These are phyloP conservation scores for Pulveroboletus sp. DNA, from an alignment of 768 basidiomycete genomes.

Conservation along the genomic window DNA sequence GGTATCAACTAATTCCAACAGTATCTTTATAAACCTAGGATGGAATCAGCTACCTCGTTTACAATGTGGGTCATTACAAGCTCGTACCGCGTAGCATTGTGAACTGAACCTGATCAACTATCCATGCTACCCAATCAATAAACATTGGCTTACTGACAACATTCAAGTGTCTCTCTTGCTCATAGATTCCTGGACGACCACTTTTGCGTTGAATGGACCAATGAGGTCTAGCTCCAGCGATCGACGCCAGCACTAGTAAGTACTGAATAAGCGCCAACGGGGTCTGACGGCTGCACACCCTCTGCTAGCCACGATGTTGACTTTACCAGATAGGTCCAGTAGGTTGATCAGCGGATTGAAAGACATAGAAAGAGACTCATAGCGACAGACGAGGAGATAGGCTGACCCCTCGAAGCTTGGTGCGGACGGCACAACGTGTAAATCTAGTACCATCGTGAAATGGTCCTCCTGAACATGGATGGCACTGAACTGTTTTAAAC, in stretches of 20 bases:
- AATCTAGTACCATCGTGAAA: too few relatives aligned
- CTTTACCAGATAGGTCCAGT: slow-evolving; percentile 32
- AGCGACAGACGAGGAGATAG: not conserved
- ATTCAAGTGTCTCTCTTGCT: slow-evolving; percentile 49
- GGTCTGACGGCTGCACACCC: slow-evolving; percentile 34
- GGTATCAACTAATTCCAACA: too few relatives aligned
- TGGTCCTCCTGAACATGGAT: too few relatives aligned
- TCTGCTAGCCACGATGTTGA: slow-evolving; percentile 54
- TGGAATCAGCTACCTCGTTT: too few relatives aligned
- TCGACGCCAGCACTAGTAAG: slow-evolving; percentile 43
- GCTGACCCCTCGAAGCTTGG: not conserved
- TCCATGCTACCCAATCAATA: not conserved
- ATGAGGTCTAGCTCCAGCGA: slow-evolving; percentile 48
- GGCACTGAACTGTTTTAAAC: too few relatives aligned
- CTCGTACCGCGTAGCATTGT: slow-evolving; percentile 50
- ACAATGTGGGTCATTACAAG: not conserved
- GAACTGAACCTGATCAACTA: slow-evolving; percentile 35
- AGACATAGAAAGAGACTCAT: slow-evolving; percentile 19
- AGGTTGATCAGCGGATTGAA: slow-evolving; percentile 40
- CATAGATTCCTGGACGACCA: slow-evolving; percentile 46
- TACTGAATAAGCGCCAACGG: too few relatives aligned
- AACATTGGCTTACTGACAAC: slow-evolving; percentile 39
- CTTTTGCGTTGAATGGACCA: slow-evolving; percentile 43
- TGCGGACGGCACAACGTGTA: too few relatives aligned
- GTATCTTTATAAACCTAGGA: too few relatives aligned